Evolutionary conservation across 139 green algal genomes (phyloP), one percentile per base, ranked within the genome.

Genomic region (Auxenochlorella pyrenoidosa): DNA sequence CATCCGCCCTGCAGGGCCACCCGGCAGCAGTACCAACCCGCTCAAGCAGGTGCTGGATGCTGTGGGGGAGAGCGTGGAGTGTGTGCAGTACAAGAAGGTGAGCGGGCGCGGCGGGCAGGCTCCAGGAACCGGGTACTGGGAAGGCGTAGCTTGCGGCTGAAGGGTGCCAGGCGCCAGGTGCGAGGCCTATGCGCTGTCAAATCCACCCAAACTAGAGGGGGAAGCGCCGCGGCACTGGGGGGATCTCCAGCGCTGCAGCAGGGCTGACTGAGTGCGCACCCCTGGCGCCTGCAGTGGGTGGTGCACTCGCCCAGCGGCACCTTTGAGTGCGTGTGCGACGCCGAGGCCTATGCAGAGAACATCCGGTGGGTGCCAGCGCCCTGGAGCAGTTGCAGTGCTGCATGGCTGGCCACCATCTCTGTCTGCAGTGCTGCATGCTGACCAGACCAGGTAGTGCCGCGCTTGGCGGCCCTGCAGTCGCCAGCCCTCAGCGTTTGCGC

Each of bases 11-110:
- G 76, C 85, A 75, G 77, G 77, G 24, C 4, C 88, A 0, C 88
- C 88, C 32, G 89, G 91, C 41, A 92, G 82, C n/a, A 79, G 79
- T 28, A 95, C 94, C 71, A 98, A 98, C 91, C 96, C 96, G 0
- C 83, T 99, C 70, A 90, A 92, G 16, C 95, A 97, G 36, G 93
- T 98, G 13, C 87, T 98, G 12, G 89, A 95, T 76, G 96, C 95
- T 0, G 94, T 99, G 68, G 96, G 89, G 0, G 95, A 98, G 90
- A 86, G 90, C 19, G 92, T 98, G 84, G 94, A 97, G 41, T 92
- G 95, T 34, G 92, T 96, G 10, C 86, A 95, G 28, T 99, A 99
- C 90, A 94, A 99, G 90, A 94, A 88, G 41, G 99, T 96, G 96
- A 97, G 54, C 10, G 28, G n/a, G 78, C 40, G 51, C 6, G n/a